Evolutionary conservation across 768 basidiomycete genomes (phyloP).

Genomic region (Amanita pseudoporphyria): DNA sequence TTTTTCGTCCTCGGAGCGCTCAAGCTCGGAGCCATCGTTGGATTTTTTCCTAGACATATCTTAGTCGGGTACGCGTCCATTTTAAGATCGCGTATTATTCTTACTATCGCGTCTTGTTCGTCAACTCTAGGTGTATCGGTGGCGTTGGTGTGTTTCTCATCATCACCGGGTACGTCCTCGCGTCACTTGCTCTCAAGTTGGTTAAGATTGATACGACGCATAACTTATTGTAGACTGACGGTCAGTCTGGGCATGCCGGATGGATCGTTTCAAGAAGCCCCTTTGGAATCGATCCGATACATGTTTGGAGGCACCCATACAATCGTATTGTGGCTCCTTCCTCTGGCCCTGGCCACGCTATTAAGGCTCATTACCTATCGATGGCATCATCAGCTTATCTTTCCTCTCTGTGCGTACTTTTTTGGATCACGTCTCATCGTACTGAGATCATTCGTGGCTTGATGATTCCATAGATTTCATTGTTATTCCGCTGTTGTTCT

Average conservation of each 20-base stretch:
- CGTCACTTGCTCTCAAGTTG: background rate
- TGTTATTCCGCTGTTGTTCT: constrained; percentile 75
- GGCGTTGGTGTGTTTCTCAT: constrained; percentile 95
- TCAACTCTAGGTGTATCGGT: constrained; percentile 64
- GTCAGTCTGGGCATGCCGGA: constrained; percentile 79
- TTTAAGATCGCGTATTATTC: constrained; percentile 7
- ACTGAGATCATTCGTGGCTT: background rate
- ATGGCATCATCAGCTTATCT: constrained; percentile 83
- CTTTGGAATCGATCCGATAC: constrained; percentile 51
- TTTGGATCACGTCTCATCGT: background rate
- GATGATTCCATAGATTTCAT: constrained; percentile 60
- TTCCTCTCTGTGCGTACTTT: constrained; percentile 65
- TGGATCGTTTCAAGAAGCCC: constrained; percentile 45
- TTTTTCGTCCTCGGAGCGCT: constrained; percentile 85
- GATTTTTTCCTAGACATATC: constrained; percentile 95
- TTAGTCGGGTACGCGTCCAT: constrained; percentile 66
- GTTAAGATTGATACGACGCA: background rate
- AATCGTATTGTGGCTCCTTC: constrained; percentile 70
- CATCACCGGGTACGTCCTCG: constrained; percentile 60
- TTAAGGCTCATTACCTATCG: constrained; percentile 73
- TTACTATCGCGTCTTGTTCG: constrained; percentile 1
- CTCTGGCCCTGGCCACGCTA: constrained; percentile 65
- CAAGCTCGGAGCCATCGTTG: constrained; percentile 75
- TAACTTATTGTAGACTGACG: constrained; percentile 55
- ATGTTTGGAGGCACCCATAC: constrained; percentile 59